Evolutionary conservation across 805 yeast genomes (phyloP).

Genomic region (Pichia pseudocactophila): DNA sequence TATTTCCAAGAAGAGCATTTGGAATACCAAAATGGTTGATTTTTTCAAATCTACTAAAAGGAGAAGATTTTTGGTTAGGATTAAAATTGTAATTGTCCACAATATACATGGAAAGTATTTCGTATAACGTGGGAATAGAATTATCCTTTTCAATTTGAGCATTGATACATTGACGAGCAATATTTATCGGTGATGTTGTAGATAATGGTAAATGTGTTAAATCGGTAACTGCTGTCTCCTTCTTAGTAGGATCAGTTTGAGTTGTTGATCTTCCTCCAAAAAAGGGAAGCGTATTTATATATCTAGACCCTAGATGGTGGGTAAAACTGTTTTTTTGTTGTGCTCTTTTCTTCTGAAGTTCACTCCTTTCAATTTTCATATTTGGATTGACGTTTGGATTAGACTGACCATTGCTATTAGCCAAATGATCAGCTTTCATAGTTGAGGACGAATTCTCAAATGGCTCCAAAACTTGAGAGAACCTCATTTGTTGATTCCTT

Average conservation of each 20-base stretch:
- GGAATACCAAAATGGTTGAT: conserved; percentile 65
- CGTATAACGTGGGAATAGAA: conserved; percentile 48
- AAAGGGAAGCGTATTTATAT: conserved; percentile 5
- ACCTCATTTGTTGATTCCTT: conserved; percentile 10
- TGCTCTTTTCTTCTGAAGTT: conserved; percentile 24
- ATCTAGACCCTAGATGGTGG: conserved; percentile 1
- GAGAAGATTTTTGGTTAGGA: conserved; percentile 33
- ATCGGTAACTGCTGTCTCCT: conserved; percentile 3
- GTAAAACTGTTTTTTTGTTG: conserved; percentile 11
- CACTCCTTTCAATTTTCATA: conserved; percentile 17
- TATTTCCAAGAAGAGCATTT: conserved; percentile 39
- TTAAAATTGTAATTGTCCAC: conserved; percentile 60
- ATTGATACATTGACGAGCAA: conserved; percentile 58
- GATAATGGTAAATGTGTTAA: conserved; percentile 41
- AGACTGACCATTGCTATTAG: not conserved
- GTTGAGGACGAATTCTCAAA: conserved; percentile 1
- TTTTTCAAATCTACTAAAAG: conserved; percentile 71
- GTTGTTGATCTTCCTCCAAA: conserved; percentile 2
- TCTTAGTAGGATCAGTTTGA: conserved; percentile 17
- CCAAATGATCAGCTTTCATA: not conserved
- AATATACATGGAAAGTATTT: conserved; percentile 47
- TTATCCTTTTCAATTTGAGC: conserved; percentile 50
- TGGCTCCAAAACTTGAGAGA: conserved; percentile 23
- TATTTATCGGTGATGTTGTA: conserved; percentile 41
- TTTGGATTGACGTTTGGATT: conserved; percentile 7